Base-by-base conservation (phyloP, 2,329 filamentous ascomycete genomes). In the Colletotrichum costaricense region DNA sequence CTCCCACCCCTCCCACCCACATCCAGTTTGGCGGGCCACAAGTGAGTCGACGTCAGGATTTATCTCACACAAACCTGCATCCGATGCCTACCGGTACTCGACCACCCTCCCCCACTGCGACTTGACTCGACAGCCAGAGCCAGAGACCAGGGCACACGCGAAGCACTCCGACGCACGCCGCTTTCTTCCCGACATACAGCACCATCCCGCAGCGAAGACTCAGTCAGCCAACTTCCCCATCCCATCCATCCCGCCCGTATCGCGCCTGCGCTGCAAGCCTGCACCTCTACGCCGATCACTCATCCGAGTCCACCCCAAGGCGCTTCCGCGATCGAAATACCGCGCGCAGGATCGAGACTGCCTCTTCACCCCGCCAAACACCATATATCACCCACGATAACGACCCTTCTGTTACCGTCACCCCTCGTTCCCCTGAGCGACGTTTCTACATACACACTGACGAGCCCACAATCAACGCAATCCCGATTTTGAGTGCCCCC, bases 31-130 rank as follows among this genome's bases (percentile, higher is more conserved):
- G 65, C 65, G 65, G 59, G 69, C 69, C 59, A 49, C 70, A 70
- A 38, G 67, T 42, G 56, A 62, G 56, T 65, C 67, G 67, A 73
- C 71, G 60, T 70, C 71, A 73, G 71, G 60, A 52, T 70, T 70
- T 22, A 30, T 49, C 35, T 69, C 49, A 49, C 55, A 35, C 59
- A 73, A 56, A 60, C 70, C 38, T 49, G 60, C 56, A 56, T 56
- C 66, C 59, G 66, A 73, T 38, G 62, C 38, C 38, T 42, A 63
- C 24, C 24, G 24, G 24, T 26, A 26, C 28, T 63, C 46, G n/a
- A 35, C 67, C 60, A n/a, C 28, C 49, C 38, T 38, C 46, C 55
- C 38, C 26, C 59, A 46, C 26, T 58, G 33, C 24, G 38, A 72
- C 28, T 54, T 24, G 30, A 64, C 46, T 26, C 14, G n/a, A 24